Conservation (phyloP, 805 yeast species). For the Zygotorulaspora danielsina region DNA sequence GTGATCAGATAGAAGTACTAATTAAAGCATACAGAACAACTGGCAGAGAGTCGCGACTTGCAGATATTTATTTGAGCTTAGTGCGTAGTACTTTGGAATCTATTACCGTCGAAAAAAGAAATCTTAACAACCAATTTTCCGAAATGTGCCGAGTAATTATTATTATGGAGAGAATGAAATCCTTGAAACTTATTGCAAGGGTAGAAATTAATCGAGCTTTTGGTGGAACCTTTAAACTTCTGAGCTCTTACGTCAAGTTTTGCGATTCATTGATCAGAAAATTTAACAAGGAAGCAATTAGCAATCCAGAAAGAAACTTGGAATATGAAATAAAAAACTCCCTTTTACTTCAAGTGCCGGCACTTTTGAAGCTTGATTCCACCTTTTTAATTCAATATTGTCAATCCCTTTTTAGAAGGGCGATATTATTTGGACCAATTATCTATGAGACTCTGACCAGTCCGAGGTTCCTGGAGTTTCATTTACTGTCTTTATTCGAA, state of each 20-base stretch:
- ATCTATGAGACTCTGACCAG: slow-evolving; percentile 5
- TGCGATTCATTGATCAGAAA: slow-evolving; percentile 13
- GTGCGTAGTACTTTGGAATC: background rate
- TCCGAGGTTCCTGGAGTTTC: slow-evolving; percentile 7
- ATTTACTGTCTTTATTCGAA: slow-evolving; percentile 4
- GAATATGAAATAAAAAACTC: background rate
- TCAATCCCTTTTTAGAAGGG: slow-evolving; percentile 17
- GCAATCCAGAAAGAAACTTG: background rate
- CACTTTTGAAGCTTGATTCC: slow-evolving; percentile 6
- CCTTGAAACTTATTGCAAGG: background rate
- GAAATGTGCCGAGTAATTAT: slow-evolving; percentile 8
- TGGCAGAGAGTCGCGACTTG: slow-evolving; percentile 5
- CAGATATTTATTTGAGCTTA: background rate
- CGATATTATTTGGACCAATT: slow-evolving; percentile 14
- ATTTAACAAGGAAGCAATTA: slow-evolving; percentile 3
- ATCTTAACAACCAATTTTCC: slow-evolving; percentile 4
- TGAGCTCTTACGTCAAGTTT: slow-evolving; percentile 18
- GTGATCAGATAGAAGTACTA: slow-evolving; percentile 1
- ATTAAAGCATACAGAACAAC: slow-evolving; percentile 9
- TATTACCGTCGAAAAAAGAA: background rate
- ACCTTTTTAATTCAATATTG: slow-evolving; percentile 11
- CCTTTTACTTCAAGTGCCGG: slow-evolving; percentile 6
- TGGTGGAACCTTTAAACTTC: slow-evolving; percentile 17
- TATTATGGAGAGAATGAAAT: slow-evolving; percentile 1
- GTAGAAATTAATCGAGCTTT: slow-evolving; percentile 4